Evolutionary conservation across 352 stramenopile species (phyloP).

Genomic region (Globisporangium recalcitrans): DNA sequence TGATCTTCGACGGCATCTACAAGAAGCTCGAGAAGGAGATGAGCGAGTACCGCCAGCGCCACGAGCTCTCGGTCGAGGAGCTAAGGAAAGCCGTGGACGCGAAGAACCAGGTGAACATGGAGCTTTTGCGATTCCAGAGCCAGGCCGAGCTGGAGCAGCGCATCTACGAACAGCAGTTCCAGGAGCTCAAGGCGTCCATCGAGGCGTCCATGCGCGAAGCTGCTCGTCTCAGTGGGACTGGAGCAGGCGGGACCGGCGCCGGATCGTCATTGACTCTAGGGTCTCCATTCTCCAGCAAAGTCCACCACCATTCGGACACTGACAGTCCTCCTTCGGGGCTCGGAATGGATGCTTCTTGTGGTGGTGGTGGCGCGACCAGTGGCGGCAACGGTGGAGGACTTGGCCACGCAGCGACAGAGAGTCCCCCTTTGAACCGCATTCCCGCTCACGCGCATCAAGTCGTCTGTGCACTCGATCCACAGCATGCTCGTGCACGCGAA

Average conservation of each 20-base stretch:
- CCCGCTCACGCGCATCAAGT: conserved; percentile 53
- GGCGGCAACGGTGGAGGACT: neutral
- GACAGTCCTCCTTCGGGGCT: neutral
- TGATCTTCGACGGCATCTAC: conserved; percentile 82
- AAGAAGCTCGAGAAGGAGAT: conserved; percentile 80
- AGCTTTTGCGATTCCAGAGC: conserved; percentile 48
- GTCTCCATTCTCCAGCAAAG: conserved; percentile 4
- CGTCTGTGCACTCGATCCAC: conserved; percentile 68
- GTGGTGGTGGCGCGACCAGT: conserved; percentile 3
- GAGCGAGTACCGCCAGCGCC: conserved; percentile 39
- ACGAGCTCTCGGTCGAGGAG: conserved; percentile 43
- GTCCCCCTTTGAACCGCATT: conserved; percentile 42
- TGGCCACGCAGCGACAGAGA: conserved; percentile 18
- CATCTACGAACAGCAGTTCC: conserved; percentile 59
- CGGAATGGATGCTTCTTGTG: neutral
- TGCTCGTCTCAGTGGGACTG: conserved; percentile 5
- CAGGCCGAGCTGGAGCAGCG: conserved; percentile 48
- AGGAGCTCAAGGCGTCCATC: conserved; percentile 51
- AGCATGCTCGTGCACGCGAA: conserved; percentile 58
- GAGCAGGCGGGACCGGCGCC: neutral
- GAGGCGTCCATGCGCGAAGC: conserved; percentile 39
- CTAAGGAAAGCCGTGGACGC: conserved; percentile 37
- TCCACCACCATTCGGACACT: neutral
- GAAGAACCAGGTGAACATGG: conserved; percentile 36
- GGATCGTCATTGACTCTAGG: neutral